Conservation (phyloP, 2,329 filamentous ascomycete genomes). For the Knoxdaviesia capensis region DNA sequence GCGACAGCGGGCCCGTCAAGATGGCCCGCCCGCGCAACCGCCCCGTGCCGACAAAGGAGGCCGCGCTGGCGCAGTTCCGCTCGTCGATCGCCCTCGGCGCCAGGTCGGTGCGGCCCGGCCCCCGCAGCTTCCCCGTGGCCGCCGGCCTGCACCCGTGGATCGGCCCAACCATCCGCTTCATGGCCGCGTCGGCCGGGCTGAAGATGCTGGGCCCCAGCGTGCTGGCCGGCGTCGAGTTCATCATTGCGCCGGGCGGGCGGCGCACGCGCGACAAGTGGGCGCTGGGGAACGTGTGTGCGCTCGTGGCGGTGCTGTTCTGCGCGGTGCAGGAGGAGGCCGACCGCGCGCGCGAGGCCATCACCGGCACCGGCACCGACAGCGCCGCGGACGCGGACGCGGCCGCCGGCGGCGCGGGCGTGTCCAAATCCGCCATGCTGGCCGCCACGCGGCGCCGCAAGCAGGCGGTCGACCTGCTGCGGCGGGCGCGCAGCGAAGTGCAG, state of each 20-base stretch:
- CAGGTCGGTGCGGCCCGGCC: constrained; percentile 7
- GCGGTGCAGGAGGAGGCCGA: constrained; percentile 25
- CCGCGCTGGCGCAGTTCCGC: constrained; percentile 21
- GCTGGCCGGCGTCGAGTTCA: constrained; percentile 48
- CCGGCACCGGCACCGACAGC: constrained; percentile 20
- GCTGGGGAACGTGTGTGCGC: constrained; percentile 24
- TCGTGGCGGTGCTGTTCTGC: constrained; percentile 41
- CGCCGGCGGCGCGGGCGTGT: constrained; percentile 16
- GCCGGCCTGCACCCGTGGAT: constrained; percentile 41
- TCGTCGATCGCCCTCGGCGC: constrained; percentile 14
- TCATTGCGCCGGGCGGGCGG: constrained; percentile 21
- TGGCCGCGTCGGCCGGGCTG: constrained; percentile 39
- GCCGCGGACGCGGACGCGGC: constrained; percentile 18
- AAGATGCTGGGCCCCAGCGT: constrained; percentile 49
- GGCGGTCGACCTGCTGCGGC: constrained; percentile 21
- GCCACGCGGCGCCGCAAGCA: constrained; percentile 17
- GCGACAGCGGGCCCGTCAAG: background rate
- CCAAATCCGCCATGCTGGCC: constrained; percentile 7
- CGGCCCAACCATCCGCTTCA: constrained; percentile 42
- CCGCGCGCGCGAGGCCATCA: constrained; percentile 16
- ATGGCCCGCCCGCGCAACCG: background rate
- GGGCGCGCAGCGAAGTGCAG: constrained; percentile 19
- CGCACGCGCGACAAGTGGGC: constrained; percentile 28
- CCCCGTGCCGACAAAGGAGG: constrained; percentile 25
- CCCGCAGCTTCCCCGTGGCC: constrained; percentile 14